Evolutionary conservation across 345 rosid genomes (phyloP).

Genomic region (Eucalyptus melliodora): DNA sequence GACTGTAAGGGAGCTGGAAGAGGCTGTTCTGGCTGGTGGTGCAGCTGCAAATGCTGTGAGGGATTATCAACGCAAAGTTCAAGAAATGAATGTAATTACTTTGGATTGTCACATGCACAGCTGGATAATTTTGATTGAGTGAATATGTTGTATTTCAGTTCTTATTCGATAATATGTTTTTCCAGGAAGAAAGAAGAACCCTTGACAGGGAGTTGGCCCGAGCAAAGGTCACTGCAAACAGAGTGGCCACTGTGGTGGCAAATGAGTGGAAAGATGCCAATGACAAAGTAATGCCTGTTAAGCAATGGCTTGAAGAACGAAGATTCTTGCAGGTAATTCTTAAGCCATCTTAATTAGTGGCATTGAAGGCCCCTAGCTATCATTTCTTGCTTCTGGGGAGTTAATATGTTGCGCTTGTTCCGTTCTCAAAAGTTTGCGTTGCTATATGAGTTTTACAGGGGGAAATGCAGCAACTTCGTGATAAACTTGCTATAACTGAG

Average conservation of each 20-base stretch:
- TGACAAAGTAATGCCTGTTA: conserved; percentile 99
- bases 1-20: conserved; percentile 92
- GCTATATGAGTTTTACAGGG: conserved; percentile 36
- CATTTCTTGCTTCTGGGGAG: neutral
- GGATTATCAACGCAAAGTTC: conserved; percentile 96
- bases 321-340: conserved; percentile 78
- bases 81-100: conserved; percentile 90
- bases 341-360: neutral
- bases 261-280: conserved; percentile 96
- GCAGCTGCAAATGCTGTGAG: conserved; percentile 98
- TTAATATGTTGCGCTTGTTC: neutral
- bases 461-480: conserved; percentile 97
- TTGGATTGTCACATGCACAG: neutral
- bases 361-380: neutral
- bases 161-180: neutral
- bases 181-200: conserved; percentile 87
- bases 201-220: conserved; percentile 96
- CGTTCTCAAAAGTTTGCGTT: neutral
- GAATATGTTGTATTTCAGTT: neutral
- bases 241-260: conserved; percentile 96
- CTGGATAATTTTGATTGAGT: neutral
- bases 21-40: conserved; percentile 99
- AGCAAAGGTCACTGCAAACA: conserved; percentile 93
- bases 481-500: conserved; percentile 70
- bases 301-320: conserved; percentile 97